These are phyloP conservation scores for Bipolaris gigantea DNA, from an alignment of 2,329 filamentous ascomycete species.

Conservation along the genomic window DNA sequence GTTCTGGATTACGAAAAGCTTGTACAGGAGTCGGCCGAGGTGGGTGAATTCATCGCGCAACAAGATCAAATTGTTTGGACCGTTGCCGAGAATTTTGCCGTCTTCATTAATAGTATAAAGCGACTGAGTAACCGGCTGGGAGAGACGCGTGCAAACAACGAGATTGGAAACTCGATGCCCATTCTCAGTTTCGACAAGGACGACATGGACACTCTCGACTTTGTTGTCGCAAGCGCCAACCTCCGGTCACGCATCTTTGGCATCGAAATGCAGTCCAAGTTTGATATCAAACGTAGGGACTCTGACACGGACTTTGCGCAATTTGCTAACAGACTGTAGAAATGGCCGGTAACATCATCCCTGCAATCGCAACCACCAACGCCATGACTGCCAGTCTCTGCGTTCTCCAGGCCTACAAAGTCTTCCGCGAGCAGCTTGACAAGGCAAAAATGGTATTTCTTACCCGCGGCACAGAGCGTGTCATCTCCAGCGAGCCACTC, in stretches of 20 bases:
- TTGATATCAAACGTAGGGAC: conserved; percentile 78
- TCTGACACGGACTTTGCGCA: not conserved
- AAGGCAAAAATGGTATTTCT: conserved; percentile 85
- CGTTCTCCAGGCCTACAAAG: conserved; percentile 89
- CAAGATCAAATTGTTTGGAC: conserved; percentile 80
- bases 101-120: conserved; percentile 82
- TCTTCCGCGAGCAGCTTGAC: conserved; percentile 68
- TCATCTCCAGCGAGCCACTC: conserved; percentile 59
- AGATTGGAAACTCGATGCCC: conserved; percentile 54
- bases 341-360: conserved; percentile 99
- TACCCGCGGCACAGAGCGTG: conserved; percentile 64
- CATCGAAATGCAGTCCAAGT: conserved; percentile 85
- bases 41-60: conserved; percentile 57
- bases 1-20: conserved; percentile 70
- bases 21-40: conserved; percentile 54
- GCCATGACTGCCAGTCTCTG: conserved; percentile 93
- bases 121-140: conserved; percentile 75
- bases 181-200: conserved; percentile 94
- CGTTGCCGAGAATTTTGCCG: conserved; percentile 78
- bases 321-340: conserved; percentile 52
- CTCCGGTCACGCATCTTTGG: conserved; percentile 86
- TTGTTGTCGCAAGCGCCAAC: conserved; percentile 88
- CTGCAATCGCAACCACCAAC: conserved; percentile 96
- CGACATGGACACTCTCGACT: conserved; percentile 90
- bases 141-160: conserved; percentile 60